A percentile compares a stretch with the other conserved stretches of the same genome.
These are phyloP conservation scores for Apiospora aurea DNA, from an alignment of 2,329 filamentous ascomycete genomes.

Conservation along the genomic window DNA sequence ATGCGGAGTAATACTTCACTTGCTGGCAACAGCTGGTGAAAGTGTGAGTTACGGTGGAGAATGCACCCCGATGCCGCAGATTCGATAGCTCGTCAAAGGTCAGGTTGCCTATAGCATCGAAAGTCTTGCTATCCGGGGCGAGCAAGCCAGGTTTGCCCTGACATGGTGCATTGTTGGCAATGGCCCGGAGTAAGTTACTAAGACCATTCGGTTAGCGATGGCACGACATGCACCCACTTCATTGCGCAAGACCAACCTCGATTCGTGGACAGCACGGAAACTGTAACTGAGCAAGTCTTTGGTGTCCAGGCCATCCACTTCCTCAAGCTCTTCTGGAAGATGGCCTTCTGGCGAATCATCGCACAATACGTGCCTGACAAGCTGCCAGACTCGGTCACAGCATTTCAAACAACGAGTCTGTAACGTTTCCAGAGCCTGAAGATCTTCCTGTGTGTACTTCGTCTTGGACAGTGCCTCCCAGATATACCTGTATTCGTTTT, in stretches of 20 bases:
- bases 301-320: constrained; percentile 74
- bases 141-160: constrained; percentile 52
- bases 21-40: constrained; percentile 82
- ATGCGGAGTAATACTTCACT: constrained; percentile 54
- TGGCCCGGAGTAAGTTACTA: constrained; percentile 74
- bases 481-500: constrained; percentile 49
- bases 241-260: constrained; percentile 65
- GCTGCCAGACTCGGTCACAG: constrained; percentile 76
- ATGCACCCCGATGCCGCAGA: constrained; percentile 88
- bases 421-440: constrained; percentile 47
- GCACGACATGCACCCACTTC: background rate
- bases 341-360: constrained; percentile 95
- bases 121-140: constrained; percentile 59
- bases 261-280: constrained; percentile 93
- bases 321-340: constrained; percentile 77
- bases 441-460: constrained; percentile 46
- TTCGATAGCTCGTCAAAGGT: constrained; percentile 84
- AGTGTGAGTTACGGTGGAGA: constrained; percentile 89
- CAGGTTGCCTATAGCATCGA: constrained; percentile 72
- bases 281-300: constrained; percentile 95
- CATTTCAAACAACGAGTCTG: constrained; percentile 64
- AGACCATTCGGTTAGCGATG: constrained; percentile 32
- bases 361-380: constrained; percentile 81
- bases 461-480: constrained; percentile 58
- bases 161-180: constrained; percentile 62